phyloP scores from a whole-genome alignment of 257 asterid genomes.

The Echium plantagineum region DNA sequence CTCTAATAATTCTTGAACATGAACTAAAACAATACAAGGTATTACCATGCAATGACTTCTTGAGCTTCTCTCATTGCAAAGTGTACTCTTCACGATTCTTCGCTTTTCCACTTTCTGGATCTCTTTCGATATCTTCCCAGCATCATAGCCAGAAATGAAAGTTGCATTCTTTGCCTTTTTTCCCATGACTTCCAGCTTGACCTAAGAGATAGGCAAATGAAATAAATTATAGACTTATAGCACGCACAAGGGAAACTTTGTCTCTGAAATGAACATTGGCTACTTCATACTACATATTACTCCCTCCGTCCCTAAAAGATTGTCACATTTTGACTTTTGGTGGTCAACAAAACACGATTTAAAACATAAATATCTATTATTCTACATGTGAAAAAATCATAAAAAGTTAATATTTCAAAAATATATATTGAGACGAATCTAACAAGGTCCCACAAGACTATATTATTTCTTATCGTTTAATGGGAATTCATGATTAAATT shows the following conservation, averaged over 20 bases:
- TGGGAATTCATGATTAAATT: too few relatives aligned
- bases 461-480: too few relatives aligned
- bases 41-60: slow-evolving; percentile 94
- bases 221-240: too few relatives aligned
- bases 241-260: background rate
- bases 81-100: slow-evolving; percentile 78
- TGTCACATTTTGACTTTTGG: too few relatives aligned
- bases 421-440: too few relatives aligned
- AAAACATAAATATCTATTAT: too few relatives aligned
- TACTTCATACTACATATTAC: too few relatives aligned
- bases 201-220: slow-evolving; percentile 21
- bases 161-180: slow-evolving; percentile 88
- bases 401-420: too few relatives aligned
- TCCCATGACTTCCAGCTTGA: slow-evolving; percentile 82
- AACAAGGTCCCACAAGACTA: too few relatives aligned
- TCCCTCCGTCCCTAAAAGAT: too few relatives aligned
- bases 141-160: slow-evolving; percentile 78
- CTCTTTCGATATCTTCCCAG: slow-evolving; percentile 83
- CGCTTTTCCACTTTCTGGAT: slow-evolving; percentile 93
- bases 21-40: slow-evolving; percentile 2
- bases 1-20: background rate
- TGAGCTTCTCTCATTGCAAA: slow-evolving; percentile 88
- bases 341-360: too few relatives aligned
- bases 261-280: background rate
- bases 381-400: too few relatives aligned